Conservation (phyloP, 1,284 basidiomycete genomes). For the Cutaneotrichosporon mucoides region DNA sequence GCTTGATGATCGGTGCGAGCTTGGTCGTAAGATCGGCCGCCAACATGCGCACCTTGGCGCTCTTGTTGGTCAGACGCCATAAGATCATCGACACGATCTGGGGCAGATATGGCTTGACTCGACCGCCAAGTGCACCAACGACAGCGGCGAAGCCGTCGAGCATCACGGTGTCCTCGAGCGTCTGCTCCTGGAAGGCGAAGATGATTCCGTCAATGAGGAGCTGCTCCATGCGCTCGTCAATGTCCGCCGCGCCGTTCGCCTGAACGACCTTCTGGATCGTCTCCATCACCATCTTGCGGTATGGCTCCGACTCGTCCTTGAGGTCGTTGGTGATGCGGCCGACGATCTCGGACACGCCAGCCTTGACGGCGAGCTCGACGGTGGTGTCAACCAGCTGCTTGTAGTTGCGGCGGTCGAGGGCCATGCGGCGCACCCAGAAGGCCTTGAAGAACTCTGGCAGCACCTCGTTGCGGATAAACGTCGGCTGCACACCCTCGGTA, state of each 20-base stretch:
- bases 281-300: slow-evolving; percentile 99
- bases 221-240: slow-evolving; percentile 92
- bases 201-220: slow-evolving; percentile 97
- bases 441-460: slow-evolving; percentile 98
- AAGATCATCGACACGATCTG: slow-evolving; percentile 99
- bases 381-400: slow-evolving; percentile 98
- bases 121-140: slow-evolving; percentile 91
- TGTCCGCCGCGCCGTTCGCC: slow-evolving; percentile 88
- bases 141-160: slow-evolving; percentile 97
- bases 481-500: slow-evolving; percentile 90
- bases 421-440: slow-evolving; percentile 98
- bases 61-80: slow-evolving; percentile 99
- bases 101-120: slow-evolving; percentile 97
- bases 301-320: slow-evolving; percentile 94
- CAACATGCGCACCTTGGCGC: slow-evolving; percentile 96
- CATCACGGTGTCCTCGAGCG: slow-evolving; percentile 98
- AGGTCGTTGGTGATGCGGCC: slow-evolving; percentile 92
- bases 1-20: slow-evolving; percentile 95
- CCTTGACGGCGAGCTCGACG: slow-evolving; percentile 93
- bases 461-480: slow-evolving; percentile 94
- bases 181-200: slow-evolving; percentile 99
- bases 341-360: slow-evolving; percentile 93
- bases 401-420: slow-evolving; percentile 92
- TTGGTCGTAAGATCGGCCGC: slow-evolving; percentile 94
- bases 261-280: slow-evolving; percentile 96